Evolutionary conservation across 1,284 basidiomycete species (phyloP).

Genomic region (Xerocomus nothofagi): DNA sequence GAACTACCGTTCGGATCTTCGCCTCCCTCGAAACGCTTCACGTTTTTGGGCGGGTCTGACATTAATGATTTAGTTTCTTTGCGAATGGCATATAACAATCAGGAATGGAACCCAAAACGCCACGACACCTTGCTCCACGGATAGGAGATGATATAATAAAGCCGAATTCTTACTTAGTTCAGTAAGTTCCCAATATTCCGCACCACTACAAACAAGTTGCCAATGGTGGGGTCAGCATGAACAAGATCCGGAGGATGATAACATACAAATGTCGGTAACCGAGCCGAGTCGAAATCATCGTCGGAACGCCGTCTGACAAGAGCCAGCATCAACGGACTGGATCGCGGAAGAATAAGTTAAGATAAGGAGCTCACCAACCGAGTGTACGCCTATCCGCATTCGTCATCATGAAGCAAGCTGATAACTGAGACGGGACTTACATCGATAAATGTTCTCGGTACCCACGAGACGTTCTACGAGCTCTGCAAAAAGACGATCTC

Average conservation of each 20-base stretch:
- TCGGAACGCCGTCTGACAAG: slow-evolving; percentile 44
- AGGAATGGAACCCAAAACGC: not conserved
- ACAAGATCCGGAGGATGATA: not conserved
- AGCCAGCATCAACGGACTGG: not conserved
- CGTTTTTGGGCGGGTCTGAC: slow-evolving; percentile 34
- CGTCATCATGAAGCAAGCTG: not conserved
- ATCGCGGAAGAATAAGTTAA: not conserved
- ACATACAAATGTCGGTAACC: slow-evolving; percentile 48
- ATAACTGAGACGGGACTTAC: slow-evolving; percentile 24
- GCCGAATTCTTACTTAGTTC: slow-evolving; percentile 35
- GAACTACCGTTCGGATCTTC: slow-evolving; percentile 45
- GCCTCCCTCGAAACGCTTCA: slow-evolving; percentile 38
- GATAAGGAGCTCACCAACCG: slow-evolving; percentile 32
- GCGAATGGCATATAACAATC: slow-evolving; percentile 5
- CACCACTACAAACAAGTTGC: slow-evolving; percentile 32
- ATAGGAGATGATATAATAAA: not conserved
- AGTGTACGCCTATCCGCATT: slow-evolving; percentile 38
- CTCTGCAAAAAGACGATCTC: slow-evolving; percentile 40
- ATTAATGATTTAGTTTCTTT: slow-evolving; percentile 3
- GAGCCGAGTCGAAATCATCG: slow-evolving; percentile 38
- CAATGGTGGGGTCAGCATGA: slow-evolving; percentile 1
- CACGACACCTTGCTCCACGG: not conserved
- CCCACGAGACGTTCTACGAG: slow-evolving; percentile 42
- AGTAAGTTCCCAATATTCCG: slow-evolving; percentile 47
- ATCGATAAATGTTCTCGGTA: slow-evolving; percentile 39